Evolutionary conservation across 1,284 basidiomycete genomes (phyloP).

Genomic region (Microbotryum scabiosae): DNA sequence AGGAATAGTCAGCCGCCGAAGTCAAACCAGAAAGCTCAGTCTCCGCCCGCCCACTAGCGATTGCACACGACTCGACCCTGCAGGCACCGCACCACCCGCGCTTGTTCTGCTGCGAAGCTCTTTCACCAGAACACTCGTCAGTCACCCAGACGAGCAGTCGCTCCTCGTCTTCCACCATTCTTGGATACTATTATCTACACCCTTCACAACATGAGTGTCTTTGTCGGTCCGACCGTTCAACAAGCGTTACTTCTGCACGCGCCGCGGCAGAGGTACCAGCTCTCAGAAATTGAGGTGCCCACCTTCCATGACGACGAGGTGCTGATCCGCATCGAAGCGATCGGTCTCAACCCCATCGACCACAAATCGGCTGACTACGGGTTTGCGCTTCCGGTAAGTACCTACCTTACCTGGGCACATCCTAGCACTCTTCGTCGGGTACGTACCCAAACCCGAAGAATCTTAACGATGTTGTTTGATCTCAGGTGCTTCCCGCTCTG

Average conservation of each 20-base stretch:
- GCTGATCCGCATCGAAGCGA: slow-evolving; percentile 15
- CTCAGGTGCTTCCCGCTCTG: slow-evolving; percentile 9
- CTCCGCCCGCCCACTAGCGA: too few relatives aligned
- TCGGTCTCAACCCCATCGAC: slow-evolving; percentile 15
- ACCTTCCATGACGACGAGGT: slow-evolving; percentile 6
- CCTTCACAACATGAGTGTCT: neutral
- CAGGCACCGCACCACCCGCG: too few relatives aligned
- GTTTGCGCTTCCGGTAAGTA: neutral
- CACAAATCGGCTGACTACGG: too few relatives aligned
- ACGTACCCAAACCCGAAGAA: too few relatives aligned
- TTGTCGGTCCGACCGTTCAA: neutral
- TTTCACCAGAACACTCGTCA: too few relatives aligned
- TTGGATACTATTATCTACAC: neutral
- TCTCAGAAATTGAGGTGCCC: slow-evolving; percentile 7
- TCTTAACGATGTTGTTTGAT: neutral
- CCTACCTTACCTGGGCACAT: neutral
- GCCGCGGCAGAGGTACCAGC: slow-evolving; percentile 3
- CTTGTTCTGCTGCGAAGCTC: too few relatives aligned
- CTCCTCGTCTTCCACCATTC: neutral
- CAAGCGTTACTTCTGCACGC: slow-evolving; percentile 9
- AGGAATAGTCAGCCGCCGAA: too few relatives aligned
- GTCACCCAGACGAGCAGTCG: too few relatives aligned
- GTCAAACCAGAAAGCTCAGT: too few relatives aligned
- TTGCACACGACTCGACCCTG: too few relatives aligned
- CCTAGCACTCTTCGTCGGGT: too few relatives aligned